phyloP scores from a whole-genome alignment of 768 basidiomycete species.

The Amanita exitialis region DNA sequence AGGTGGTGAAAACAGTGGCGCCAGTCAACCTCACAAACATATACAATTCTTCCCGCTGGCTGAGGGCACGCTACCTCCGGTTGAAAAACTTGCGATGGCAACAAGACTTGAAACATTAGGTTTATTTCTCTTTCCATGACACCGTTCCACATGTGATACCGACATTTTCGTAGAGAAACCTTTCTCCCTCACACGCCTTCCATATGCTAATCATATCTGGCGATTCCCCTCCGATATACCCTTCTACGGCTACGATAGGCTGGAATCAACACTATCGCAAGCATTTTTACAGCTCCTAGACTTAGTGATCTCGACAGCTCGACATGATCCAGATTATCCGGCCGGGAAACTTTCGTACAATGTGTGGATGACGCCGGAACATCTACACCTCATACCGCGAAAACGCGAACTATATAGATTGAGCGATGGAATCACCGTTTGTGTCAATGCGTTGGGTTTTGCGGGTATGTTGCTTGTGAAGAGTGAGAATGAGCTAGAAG shows the following conservation, averaged over 20 bases:
- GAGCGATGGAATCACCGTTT: slow-evolving; percentile 46
- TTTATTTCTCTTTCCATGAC: slow-evolving; percentile 14
- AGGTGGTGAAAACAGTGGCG: slow-evolving; percentile 76
- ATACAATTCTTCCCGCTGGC: slow-evolving; percentile 73
- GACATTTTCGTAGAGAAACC: slow-evolving; percentile 44
- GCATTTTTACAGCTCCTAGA: slow-evolving; percentile 71
- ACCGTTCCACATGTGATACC: not conserved
- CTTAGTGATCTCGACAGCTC: slow-evolving; percentile 62
- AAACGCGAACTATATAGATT: slow-evolving; percentile 48
- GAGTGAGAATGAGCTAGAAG: slow-evolving; percentile 66
- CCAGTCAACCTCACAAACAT: slow-evolving; percentile 88
- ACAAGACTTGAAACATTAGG: slow-evolving; percentile 51
- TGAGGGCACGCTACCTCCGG: slow-evolving; percentile 55
- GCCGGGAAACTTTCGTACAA: slow-evolving; percentile 71
- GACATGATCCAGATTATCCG: slow-evolving; percentile 55
- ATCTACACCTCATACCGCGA: slow-evolving; percentile 83
- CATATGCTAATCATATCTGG: slow-evolving; percentile 75
- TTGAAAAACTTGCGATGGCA: slow-evolving; percentile 58
- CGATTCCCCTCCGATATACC: slow-evolving; percentile 41
- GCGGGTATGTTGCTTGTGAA: slow-evolving; percentile 86
- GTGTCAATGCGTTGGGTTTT: slow-evolving; percentile 83
- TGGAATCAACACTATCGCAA: slow-evolving; percentile 41
- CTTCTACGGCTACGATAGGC: slow-evolving; percentile 26
- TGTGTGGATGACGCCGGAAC: slow-evolving; percentile 69
- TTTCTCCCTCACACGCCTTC: slow-evolving; percentile 54